phyloP scores from a whole-genome alignment of 2,329 filamentous ascomycete species.

The Chalara sp. region DNA sequence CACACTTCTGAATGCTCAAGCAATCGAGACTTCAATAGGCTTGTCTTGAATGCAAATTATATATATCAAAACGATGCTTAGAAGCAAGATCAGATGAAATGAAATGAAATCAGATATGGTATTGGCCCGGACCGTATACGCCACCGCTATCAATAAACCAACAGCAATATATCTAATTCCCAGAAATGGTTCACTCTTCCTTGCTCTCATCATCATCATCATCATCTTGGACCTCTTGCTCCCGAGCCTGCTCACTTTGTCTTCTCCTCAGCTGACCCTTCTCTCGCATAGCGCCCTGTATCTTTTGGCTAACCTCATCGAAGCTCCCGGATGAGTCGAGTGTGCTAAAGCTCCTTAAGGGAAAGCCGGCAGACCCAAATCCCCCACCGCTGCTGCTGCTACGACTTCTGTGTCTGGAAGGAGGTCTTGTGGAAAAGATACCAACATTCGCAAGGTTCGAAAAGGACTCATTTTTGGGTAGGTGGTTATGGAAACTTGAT shows the following conservation, averaged over 20 bases:
- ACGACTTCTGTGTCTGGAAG: slow-evolving; percentile 69
- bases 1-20: too few species aligned
- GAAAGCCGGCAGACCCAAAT: slow-evolving; percentile 54
- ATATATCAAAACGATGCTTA: too few species aligned
- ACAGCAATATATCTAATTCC: background rate
- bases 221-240: slow-evolving; percentile 37
- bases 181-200: background rate
- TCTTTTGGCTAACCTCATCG: slow-evolving; percentile 76
- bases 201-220: slow-evolving; percentile 5
- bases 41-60: too few species aligned
- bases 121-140: background rate
- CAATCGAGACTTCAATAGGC: too few species aligned
- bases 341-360: slow-evolving; percentile 63
- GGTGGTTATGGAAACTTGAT: slow-evolving; percentile 25
- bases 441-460: slow-evolving; percentile 80
- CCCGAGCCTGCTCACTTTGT: slow-evolving; percentile 31
- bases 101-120: background rate
- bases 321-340: slow-evolving; percentile 64
- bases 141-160: slow-evolving; percentile 1
- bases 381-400: slow-evolving; percentile 62
- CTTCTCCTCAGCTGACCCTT: slow-evolving; percentile 52
- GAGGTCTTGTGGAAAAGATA: slow-evolving; percentile 82
- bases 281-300: slow-evolving; percentile 78
- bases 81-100: too few species aligned
- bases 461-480: slow-evolving; percentile 88